A percentile compares a stretch with the other conserved stretches of the same genome.
Evolutionary conservation across 305 asterid species (phyloP).

Genomic region (Fraxinus nigra): DNA sequence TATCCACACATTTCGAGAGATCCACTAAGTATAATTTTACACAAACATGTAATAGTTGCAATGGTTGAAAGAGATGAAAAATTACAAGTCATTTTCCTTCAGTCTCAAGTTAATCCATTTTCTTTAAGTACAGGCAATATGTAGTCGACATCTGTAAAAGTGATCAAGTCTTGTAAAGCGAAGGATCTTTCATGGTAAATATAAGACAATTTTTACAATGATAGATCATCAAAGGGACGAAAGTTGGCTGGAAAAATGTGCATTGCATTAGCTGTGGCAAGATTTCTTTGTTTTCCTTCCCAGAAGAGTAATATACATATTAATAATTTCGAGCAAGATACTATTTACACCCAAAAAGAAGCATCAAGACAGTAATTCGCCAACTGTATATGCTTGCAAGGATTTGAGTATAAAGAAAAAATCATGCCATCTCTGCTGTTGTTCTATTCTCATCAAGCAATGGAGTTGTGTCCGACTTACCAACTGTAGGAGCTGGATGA

Average conservation of each 20-base stretch:
- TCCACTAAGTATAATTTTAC: background rate
- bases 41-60: background rate
- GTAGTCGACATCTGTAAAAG: background rate
- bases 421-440: constrained; percentile 26
- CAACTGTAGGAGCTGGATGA: constrained; percentile 27
- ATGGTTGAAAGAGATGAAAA: background rate
- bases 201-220: background rate
- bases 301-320: background rate
- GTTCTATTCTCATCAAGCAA: constrained; percentile 53
- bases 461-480: constrained; percentile 56
- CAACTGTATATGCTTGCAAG: background rate
- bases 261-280: background rate
- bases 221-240: background rate
- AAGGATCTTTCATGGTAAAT: background rate
- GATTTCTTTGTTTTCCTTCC: background rate
- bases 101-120: too few species aligned
- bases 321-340: background rate
- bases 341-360: constrained; percentile 20
- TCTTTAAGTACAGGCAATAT: background rate
- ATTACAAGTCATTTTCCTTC: too few species aligned
- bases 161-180: background rate
- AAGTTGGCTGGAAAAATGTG: background rate
- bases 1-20: background rate
- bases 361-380: constrained; percentile 24
- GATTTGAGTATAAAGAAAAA: constrained; percentile 13